Conservation (phyloP, 2,329 filamentous ascomycete species). For the Aurifilum marmelostoma region DNA sequence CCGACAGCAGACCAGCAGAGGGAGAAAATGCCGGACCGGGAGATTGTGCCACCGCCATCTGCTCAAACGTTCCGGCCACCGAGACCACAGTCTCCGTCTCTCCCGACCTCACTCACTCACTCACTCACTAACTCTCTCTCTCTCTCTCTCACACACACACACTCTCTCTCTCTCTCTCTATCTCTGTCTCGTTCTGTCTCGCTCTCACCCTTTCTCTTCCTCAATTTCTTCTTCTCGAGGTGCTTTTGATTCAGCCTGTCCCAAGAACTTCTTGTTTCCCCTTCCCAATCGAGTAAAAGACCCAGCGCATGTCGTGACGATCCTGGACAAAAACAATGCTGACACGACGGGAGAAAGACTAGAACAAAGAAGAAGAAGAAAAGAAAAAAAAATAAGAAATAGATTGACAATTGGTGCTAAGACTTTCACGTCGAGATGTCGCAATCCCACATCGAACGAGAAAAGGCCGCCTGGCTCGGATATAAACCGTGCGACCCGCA, state of each 20-base stretch:
- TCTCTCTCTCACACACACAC: neutral
- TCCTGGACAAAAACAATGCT: neutral
- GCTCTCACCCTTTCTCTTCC: neutral
- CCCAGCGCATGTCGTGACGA: constrained; percentile 25
- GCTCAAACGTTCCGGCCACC: constrained; percentile 5
- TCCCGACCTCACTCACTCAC: no score
- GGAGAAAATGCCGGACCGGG: neutral
- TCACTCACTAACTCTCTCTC: neutral
- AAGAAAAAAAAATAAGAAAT: neutral
- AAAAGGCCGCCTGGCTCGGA: constrained; percentile 20
- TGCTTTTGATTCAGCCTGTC: constrained; percentile 13
- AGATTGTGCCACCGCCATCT: constrained; percentile 4
- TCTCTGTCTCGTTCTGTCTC: no score
- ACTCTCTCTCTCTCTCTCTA: no score
- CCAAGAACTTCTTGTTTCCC: constrained; percentile 16
- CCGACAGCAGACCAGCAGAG: neutral
- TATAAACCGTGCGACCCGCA: constrained; percentile 6
- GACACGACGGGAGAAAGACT: neutral
- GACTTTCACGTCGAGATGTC: neutral
- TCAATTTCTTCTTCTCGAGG: neutral
- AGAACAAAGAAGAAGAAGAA: no score
- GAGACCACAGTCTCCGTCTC: neutral
- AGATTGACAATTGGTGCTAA: neutral
- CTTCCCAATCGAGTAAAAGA: constrained; percentile 14
- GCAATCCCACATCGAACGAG: constrained; percentile 5